Evolutionary conservation across 768 basidiomycete genomes (phyloP).

Genomic region (Mycena epipterygia): DNA sequence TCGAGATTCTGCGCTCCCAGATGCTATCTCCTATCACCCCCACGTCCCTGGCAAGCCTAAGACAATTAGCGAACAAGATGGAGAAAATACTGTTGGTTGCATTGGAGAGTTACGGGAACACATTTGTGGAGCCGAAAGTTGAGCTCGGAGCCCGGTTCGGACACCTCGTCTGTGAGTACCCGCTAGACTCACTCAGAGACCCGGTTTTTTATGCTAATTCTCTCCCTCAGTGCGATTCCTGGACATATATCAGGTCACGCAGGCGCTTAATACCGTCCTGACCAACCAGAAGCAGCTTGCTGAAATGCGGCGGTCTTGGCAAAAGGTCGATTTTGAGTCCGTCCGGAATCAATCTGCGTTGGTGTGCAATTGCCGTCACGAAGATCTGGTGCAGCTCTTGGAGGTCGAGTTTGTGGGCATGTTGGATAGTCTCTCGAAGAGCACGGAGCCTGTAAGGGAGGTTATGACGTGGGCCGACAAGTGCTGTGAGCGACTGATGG

Average conservation of each 20-base stretch:
- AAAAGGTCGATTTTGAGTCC: conserved; percentile 90
- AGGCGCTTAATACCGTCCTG: conserved; percentile 89
- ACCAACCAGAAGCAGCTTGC: conserved; percentile 87
- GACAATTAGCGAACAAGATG: conserved; percentile 91
- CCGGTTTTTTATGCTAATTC: conserved; percentile 10
- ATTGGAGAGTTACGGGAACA: conserved; percentile 86
- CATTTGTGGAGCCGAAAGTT: conserved; percentile 93
- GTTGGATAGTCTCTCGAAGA: conserved; percentile 79
- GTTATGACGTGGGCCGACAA: conserved; percentile 95
- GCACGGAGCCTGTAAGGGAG: conserved; percentile 84
- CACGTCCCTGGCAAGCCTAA: conserved; percentile 75
- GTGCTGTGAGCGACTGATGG: conserved; percentile 89
- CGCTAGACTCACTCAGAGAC: neutral
- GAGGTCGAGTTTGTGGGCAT: conserved; percentile 88
- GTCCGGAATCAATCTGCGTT: conserved; percentile 94
- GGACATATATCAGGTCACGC: conserved; percentile 93
- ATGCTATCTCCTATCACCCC: conserved; percentile 85
- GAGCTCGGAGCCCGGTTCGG: conserved; percentile 93
- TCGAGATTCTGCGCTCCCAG: conserved; percentile 87
- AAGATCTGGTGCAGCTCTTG: conserved; percentile 86
- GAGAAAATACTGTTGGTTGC: conserved; percentile 89
- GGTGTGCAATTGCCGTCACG: conserved; percentile 93
- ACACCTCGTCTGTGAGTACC: conserved; percentile 84
- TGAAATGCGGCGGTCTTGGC: conserved; percentile 92
- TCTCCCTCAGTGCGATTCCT: conserved; percentile 81